Base-by-base conservation (phyloP, 805 yeast genomes). In the Metschnikowia aberdeeniae region DNA sequence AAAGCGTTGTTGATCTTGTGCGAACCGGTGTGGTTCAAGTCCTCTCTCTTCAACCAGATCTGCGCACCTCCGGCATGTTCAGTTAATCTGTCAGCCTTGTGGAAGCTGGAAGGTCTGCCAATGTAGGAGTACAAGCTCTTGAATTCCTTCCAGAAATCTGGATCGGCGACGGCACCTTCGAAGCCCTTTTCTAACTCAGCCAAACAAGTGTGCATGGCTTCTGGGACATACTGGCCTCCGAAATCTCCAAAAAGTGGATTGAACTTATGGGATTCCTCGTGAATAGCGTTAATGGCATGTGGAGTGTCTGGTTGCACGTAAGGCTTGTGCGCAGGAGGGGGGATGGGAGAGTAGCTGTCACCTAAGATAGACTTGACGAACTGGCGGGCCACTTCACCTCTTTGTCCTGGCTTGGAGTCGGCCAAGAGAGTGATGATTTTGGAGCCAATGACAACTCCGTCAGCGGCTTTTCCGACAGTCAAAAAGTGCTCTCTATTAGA, bases 141-240 rank as follows among this genome's bases (percentile, higher is more conserved):
- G 74, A 87, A 89, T 64, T 93, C 98, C 45, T 82, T 84, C 99
- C 99, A 93, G 76, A 93, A 93, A 30, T 68, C 61, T 32, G 89
- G 93, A 67, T 93, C 99, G 26, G 90, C 88, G 53, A 83, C 82
- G 14, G 97, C 97, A 35, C 73, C 77, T 62, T 86, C 90, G 63
- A 90, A 95, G 4, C 89, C 97, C 43, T 64, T 72, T 71, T 93
- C 99, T 46, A 93, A 77, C 69, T 93, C 96, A 50, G 82, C 78
- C 56, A 93, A 76, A 72, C 98, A 92, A 36, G 95, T 80, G 68
- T 90, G 92, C 60, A 93, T 72, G 19, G 95, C 88, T 73, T 93
- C 99, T 33, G 99, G 99, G 34, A 93, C 99, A 62, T 89, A 93
- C 72, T 93, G 99, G 49, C 99, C 99, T 64, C 99, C 99, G 62